Evolutionary conservation across 768 basidiomycete genomes (phyloP).

Genomic region (Boletus sp.): DNA sequence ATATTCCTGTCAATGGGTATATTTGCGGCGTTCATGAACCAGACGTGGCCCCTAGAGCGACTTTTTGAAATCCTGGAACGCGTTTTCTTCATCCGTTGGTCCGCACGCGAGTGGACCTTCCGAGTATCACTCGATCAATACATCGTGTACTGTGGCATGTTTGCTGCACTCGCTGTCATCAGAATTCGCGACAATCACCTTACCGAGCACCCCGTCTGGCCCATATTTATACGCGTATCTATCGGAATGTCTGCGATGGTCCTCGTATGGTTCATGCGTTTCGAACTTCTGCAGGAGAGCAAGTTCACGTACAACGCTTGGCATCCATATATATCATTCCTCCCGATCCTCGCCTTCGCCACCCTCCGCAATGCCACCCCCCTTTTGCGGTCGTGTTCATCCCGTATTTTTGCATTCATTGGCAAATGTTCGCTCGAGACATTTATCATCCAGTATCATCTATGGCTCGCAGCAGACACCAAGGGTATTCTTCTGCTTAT

Average conservation of each 20-base stretch:
- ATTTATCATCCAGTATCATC: constrained; percentile 86
- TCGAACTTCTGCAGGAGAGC: constrained; percentile 70
- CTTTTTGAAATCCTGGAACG: constrained; percentile 61
- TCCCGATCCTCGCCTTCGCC: constrained; percentile 77
- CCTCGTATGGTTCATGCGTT: constrained; percentile 76
- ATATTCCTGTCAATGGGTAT: constrained; percentile 60
- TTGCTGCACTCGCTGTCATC: constrained; percentile 66
- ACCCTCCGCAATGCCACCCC: constrained; percentile 73
- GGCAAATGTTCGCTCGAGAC: constrained; percentile 89
- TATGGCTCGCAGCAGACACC: constrained; percentile 83
- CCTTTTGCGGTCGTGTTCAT: constrained; percentile 66
- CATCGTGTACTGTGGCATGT: constrained; percentile 86
- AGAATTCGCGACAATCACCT: constrained; percentile 72
- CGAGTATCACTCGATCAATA: constrained; percentile 85
- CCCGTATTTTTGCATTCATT: constrained; percentile 71
- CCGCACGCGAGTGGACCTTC: constrained; percentile 84
- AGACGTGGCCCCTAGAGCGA: constrained; percentile 57
- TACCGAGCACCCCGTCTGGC: constrained; percentile 69
- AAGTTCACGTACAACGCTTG: constrained; percentile 85
- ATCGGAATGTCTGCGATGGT: constrained; percentile 49
- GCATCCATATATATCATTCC: constrained; percentile 78
- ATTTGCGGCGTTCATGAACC: constrained; percentile 63
- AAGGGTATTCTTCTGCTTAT: constrained; percentile 78
- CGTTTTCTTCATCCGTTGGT: constrained; percentile 79
- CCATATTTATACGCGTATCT: constrained; percentile 44